Evolutionary conservation across 2,329 filamentous ascomycete species (phyloP).

Genomic region (Calcarisporium arbuscula): DNA sequence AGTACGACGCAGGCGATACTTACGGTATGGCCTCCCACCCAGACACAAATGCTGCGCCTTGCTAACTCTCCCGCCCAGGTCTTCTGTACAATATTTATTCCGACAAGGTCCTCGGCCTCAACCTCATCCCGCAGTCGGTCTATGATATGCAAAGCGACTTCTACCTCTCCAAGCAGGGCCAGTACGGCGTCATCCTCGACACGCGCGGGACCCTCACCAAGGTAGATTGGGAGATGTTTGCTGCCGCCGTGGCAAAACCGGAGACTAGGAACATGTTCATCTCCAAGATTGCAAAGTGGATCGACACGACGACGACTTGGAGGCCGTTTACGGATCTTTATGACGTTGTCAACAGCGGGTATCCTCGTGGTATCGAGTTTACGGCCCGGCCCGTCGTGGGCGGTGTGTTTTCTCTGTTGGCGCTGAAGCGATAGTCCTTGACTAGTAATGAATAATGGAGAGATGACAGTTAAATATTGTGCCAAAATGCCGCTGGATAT

Average conservation of each 20-base stretch:
- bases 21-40: constrained; percentile 33
- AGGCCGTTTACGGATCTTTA: constrained; percentile 72
- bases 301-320: constrained; percentile 66
- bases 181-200: constrained; percentile 79
- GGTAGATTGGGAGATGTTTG: constrained; percentile 81
- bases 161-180: constrained; percentile 65
- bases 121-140: constrained; percentile 66
- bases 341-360: constrained; percentile 64
- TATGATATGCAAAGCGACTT: constrained; percentile 74
- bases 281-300: constrained; percentile 62
- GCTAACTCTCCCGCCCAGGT: constrained; percentile 8
- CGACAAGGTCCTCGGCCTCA: constrained; percentile 70
- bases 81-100: constrained; percentile 76
- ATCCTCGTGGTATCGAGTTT: constrained; percentile 58
- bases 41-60: background rate
- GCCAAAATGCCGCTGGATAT: too few species aligned
- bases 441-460: too few species aligned
- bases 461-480: too few species aligned
- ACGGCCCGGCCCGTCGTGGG: constrained; percentile 74
- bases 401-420: constrained; percentile 73
- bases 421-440: constrained; percentile 39
- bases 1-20: constrained; percentile 60
- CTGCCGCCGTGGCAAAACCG: constrained; percentile 63
- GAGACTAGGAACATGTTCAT: constrained; percentile 61
- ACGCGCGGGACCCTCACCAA: constrained; percentile 78